Base-by-base conservation (phyloP, 1,284 basidiomycete genomes). In the Thecaphora frezii region DNA sequence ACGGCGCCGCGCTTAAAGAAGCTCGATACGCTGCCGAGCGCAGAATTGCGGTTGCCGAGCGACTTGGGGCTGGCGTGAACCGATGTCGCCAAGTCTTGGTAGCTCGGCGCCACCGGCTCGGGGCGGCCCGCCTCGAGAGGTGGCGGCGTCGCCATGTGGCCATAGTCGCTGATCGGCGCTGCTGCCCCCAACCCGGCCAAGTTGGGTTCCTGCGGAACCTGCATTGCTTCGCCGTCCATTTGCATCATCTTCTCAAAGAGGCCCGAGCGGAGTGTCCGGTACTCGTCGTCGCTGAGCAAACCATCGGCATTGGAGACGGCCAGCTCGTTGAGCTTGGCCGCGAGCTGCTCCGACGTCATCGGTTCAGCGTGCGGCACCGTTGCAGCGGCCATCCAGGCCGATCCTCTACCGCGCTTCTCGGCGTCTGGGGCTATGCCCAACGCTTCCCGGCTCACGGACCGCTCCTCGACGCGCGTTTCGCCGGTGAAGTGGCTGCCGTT, bases 251-350 rank as follows among this genome's bases (percentile, higher is more conserved):
- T 41, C 24, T 69, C 61, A 26, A 74, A 73, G 1, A 73, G 60
- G 9, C 60, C 63, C 42, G 66, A 52, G 5, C 72, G 54, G 18
- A 74, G 53, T 12, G 56, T 54, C 10, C 72, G 56, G 40, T 74
- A 74, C 43, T 73, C 66, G 25, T 71, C 69, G 22, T 69, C 66
- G 21, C 58, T 57, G 21, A 74, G 62, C 12, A 74, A 54, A 22
- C 71, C 71, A 36, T 74, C 71, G 2, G 57, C 69, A 21, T 71
- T 65, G 42, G 68, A 62, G n/a, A 74, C 65, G 3, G 72, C 71
- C 8, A 74, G 62, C 48, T 74, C 72, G 51, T 69, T 69, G 36
- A 74, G 60, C 53, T 66, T 51, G 2, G 37, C 26, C 1, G 71
- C 72, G 2, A 74, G 54, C 21, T 67, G 48, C 16, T 51, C 25